Evolutionary conservation across 352 stramenopile genomes (phyloP).

Genomic region (Phytophthora nicotianae): DNA sequence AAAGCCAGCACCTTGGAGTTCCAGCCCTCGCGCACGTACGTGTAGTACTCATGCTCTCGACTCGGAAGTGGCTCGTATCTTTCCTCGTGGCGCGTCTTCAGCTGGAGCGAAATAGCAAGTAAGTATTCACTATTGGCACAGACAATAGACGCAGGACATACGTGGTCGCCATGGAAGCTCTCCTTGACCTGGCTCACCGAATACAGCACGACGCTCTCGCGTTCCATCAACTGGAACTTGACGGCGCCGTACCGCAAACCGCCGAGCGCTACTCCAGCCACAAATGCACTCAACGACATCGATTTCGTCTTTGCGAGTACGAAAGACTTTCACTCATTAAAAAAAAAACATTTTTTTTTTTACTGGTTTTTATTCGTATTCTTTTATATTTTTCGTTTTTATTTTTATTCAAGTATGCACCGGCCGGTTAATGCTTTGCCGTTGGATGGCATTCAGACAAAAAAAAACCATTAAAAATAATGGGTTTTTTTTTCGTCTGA

Average conservation of each 20-base stretch:
- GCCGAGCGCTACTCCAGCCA: slow-evolving; percentile 64
- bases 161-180: slow-evolving; percentile 47
- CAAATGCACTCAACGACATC: slow-evolving; percentile 79
- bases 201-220: slow-evolving; percentile 75
- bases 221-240: slow-evolving; percentile 76
- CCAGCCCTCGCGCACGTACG: slow-evolving; percentile 68
- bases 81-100: slow-evolving; percentile 38
- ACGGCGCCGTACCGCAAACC: slow-evolving; percentile 68
- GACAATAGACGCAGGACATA: slow-evolving; percentile 11
- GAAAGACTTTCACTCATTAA: too few relatives aligned
- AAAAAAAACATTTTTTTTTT: too few relatives aligned
- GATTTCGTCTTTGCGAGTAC: slow-evolving; percentile 6
- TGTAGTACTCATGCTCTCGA: slow-evolving; percentile 86
- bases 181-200: slow-evolving; percentile 67
- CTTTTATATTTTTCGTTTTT: too few relatives aligned
- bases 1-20: slow-evolving; percentile 72
- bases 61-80: slow-evolving; percentile 70
- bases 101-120: slow-evolving; percentile 16
- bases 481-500: too few relatives aligned
- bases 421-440: too few relatives aligned
- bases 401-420: too few relatives aligned
- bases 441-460: too few relatives aligned
- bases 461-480: too few relatives aligned
- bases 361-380: too few relatives aligned
- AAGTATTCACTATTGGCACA: background rate